A percentile compares a stretch with the other conserved stretches of the same genome.
Conservation (phyloP, 768 basidiomycete genomes). For the Pleurotus salmoneostramineus region DNA sequence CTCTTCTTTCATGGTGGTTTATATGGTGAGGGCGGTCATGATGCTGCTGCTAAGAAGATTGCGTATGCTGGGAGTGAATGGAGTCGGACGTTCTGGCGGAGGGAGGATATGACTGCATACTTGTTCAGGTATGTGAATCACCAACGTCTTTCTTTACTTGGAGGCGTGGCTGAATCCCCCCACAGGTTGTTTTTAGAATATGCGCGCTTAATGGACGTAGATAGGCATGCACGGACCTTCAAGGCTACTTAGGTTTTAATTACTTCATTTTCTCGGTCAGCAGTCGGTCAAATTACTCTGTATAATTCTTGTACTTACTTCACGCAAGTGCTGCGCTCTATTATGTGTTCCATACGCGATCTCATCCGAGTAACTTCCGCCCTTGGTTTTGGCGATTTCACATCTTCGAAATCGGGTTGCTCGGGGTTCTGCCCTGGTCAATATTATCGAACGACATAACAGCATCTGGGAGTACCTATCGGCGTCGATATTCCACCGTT, state of each 20-base stretch:
- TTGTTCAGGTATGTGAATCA: slow-evolving; percentile 39
- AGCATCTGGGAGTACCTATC: too few species aligned
- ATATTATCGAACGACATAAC: too few species aligned
- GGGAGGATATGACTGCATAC: slow-evolving; percentile 57
- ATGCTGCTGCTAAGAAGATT: slow-evolving; percentile 52
- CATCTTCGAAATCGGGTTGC: too few species aligned
- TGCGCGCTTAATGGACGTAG: slow-evolving; percentile 35
- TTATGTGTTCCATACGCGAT: too few species aligned
- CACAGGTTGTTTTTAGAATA: slow-evolving; percentile 41
- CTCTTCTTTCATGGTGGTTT: slow-evolving; percentile 68
- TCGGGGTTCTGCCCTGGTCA: too few species aligned
- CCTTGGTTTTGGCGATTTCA: too few species aligned
- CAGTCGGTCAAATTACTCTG: too few species aligned
- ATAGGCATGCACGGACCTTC: slow-evolving; percentile 31
- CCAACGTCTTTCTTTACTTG: background rate
- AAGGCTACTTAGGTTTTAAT: background rate
- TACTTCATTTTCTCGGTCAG: too few species aligned
- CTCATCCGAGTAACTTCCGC: too few species aligned
- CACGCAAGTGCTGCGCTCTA: too few species aligned
- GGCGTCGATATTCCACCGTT: too few species aligned
- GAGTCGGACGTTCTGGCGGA: slow-evolving; percentile 56
- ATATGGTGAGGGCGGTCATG: slow-evolving; percentile 49
- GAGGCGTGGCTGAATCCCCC: background rate
- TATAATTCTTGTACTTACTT: too few species aligned
- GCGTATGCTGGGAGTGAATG: slow-evolving; percentile 53